Evolutionary conservation across 805 yeast species (phyloP).

Genomic region (Ogataea nonfermentans): DNA sequence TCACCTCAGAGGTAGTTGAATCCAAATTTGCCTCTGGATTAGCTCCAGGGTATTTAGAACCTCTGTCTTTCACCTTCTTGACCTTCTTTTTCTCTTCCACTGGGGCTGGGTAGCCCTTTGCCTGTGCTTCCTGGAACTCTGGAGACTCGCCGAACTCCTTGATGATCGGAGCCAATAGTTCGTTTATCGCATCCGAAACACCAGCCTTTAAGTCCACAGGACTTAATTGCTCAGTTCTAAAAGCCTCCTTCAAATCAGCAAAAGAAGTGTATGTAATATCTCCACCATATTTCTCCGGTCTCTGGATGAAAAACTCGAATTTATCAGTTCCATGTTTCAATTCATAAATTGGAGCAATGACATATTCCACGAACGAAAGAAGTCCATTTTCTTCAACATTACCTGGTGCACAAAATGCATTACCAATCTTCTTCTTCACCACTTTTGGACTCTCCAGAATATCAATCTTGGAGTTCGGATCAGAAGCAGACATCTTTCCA

Average conservation of each 20-base stretch:
- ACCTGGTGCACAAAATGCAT: slow-evolving; percentile 97
- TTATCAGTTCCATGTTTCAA: slow-evolving; percentile 57
- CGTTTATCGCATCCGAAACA: slow-evolving; percentile 81
- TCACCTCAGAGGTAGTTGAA: slow-evolving; percentile 26
- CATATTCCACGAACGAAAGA: slow-evolving; percentile 79
- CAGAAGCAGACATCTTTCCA: slow-evolving; percentile 98
- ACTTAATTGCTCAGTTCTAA: slow-evolving; percentile 67
- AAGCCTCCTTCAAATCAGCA: slow-evolving; percentile 70
- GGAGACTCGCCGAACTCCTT: slow-evolving; percentile 57
- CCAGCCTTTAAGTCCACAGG: slow-evolving; percentile 96
- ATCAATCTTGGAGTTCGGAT: slow-evolving; percentile 96
- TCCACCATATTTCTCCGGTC: slow-evolving; percentile 98
- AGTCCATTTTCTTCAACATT: slow-evolving; percentile 88
- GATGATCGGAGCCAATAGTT: slow-evolving; percentile 79
- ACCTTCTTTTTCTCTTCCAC: slow-evolving; percentile 60
- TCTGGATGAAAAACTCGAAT: slow-evolving; percentile 70
- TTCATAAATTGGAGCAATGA: slow-evolving; percentile 81
- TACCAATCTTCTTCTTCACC: slow-evolving; percentile 85
- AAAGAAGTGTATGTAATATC: slow-evolving; percentile 69
- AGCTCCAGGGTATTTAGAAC: slow-evolving; percentile 84
- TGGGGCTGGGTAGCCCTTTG: slow-evolving; percentile 81
- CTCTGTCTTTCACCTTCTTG: slow-evolving; percentile 82
- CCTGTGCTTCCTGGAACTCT: slow-evolving; percentile 74
- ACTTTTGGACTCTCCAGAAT: slow-evolving; percentile 82
- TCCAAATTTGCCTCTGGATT: slow-evolving; percentile 23